Evolutionary conservation across 352 stramenopile genomes (phyloP).

Genomic region (Globisporangium paroecandrum): DNA sequence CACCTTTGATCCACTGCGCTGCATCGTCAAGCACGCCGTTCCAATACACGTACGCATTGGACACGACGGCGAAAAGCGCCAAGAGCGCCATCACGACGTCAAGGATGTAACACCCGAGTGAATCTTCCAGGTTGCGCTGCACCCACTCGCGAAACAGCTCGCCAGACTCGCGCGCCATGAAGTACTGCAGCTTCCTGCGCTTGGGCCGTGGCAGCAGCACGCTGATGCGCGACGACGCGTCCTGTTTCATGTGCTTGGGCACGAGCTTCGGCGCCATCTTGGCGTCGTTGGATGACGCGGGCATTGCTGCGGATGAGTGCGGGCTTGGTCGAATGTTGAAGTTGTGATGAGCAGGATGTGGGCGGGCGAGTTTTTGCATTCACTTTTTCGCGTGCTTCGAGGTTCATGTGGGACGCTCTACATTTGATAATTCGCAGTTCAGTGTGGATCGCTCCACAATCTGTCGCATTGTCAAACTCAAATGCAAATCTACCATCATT

Average conservation of each 20-base stretch:
- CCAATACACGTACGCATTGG: conserved; percentile 70
- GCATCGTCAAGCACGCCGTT: conserved; percentile 26
- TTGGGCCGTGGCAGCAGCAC: conserved; percentile 32
- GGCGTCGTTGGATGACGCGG: not conserved
- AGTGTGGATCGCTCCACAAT: not conserved
- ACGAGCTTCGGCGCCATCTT: conserved; percentile 11
- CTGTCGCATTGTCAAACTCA: conserved; percentile 4
- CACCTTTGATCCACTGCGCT: conserved; percentile 50
- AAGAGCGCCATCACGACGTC: conserved; percentile 43
- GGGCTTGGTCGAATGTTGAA: not conserved
- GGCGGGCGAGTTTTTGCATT: not conserved
- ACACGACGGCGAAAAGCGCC: conserved; percentile 61
- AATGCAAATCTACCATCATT: conserved; percentile 16
- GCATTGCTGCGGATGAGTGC: not conserved
- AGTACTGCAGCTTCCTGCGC: conserved; percentile 33
- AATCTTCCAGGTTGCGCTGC: conserved; percentile 72
- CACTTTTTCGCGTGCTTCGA: conserved; percentile 4
- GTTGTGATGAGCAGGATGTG: not conserved
- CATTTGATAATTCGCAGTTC: not conserved
- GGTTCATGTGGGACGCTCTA: not conserved
- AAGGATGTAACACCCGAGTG: conserved; percentile 40
- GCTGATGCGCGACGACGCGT: conserved; percentile 27
- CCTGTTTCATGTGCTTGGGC: conserved; percentile 37
- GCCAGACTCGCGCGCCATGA: conserved; percentile 28
- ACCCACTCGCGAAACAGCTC: conserved; percentile 64